Percentiles rank a stretch among this genome's conserved stretches.
phyloP scores from a whole-genome alignment of 2,329 filamentous ascomycete species.

The Elsinoe arachidis region DNA sequence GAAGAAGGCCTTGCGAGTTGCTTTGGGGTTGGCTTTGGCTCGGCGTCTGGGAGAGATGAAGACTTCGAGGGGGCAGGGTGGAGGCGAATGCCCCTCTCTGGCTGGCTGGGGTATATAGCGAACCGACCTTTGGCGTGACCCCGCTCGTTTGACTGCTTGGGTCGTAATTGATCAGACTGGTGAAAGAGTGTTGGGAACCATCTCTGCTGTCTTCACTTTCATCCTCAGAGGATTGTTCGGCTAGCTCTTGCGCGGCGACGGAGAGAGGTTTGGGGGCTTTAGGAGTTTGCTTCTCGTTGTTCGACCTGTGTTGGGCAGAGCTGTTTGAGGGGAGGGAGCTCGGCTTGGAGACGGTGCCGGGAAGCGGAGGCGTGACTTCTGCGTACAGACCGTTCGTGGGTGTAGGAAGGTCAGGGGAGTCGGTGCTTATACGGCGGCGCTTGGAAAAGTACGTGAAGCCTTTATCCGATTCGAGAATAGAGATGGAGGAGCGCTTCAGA shows the following conservation, averaged over 20 bases:
- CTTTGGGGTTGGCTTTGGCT: not conserved
- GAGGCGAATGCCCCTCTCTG: not conserved
- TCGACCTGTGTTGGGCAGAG: not conserved
- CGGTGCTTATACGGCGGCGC: constrained; percentile 20
- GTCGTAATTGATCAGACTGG: constrained; percentile 40
- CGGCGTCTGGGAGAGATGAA: not conserved
- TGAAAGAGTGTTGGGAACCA: constrained; percentile 26
- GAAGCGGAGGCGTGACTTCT: constrained; percentile 7
- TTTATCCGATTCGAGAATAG: constrained; percentile 23
- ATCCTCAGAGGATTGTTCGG: not conserved
- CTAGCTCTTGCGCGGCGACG: constrained; percentile 16
- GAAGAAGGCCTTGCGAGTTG: no score
- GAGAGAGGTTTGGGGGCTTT: constrained; percentile 21
- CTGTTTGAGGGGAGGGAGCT: constrained; percentile 1
- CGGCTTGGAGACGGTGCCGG: not conserved
- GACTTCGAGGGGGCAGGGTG: not conserved
- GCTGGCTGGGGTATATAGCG: not conserved
- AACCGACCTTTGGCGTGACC: not conserved
- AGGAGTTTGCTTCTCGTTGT: not conserved
- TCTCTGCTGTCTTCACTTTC: constrained; percentile 10
- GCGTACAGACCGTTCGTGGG: not conserved
- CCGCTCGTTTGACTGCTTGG: constrained; percentile 33
- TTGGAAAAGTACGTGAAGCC: constrained; percentile 30
- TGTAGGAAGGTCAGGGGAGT: not conserved
- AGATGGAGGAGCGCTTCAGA: constrained; percentile 27